Evolutionary conservation across 192 early-diverging fungal genomes (phyloP).

Genomic region (Coemansia sp.): DNA sequence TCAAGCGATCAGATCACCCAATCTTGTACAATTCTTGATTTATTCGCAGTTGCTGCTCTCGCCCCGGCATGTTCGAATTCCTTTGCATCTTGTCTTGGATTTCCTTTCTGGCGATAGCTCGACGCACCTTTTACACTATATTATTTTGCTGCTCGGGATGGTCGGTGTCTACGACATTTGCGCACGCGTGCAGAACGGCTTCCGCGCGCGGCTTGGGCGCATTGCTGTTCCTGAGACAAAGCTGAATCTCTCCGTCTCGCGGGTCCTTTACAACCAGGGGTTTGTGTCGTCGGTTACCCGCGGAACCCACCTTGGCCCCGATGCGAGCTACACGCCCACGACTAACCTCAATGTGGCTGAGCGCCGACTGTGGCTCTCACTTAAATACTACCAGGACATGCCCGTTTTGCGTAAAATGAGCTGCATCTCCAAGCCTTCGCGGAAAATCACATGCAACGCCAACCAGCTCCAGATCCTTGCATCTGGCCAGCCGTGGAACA

Average conservation of each 20-base stretch:
- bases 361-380: slow-evolving; percentile 84
- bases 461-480: slow-evolving; percentile 75
- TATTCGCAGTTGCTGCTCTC: too few relatives aligned
- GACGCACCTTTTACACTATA: too few relatives aligned
- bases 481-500: slow-evolving; percentile 65
- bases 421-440: slow-evolving; percentile 81
- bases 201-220: slow-evolving; percentile 68
- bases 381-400: slow-evolving; percentile 85
- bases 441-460: slow-evolving; percentile 74
- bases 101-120: too few relatives aligned
- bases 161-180: slow-evolving; percentile 78
- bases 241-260: slow-evolving; percentile 77
- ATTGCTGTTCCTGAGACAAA: slow-evolving; percentile 88
- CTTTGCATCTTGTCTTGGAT: too few relatives aligned
- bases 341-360: slow-evolving; percentile 79
- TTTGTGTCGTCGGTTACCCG: slow-evolving; percentile 75
- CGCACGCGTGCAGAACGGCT: slow-evolving; percentile 87
- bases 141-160: slow-evolving; percentile 60
- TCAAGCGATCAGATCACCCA: too few relatives aligned
- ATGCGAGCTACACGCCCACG: slow-evolving; percentile 63
- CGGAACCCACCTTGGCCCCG: slow-evolving; percentile 77
- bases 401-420: slow-evolving; percentile 77
- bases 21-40: not conserved
- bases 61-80: too few relatives aligned
- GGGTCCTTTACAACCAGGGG: slow-evolving; percentile 88